A percentile compares a stretch with the other conserved stretches of the same genome.
Evolutionary conservation across 2,329 filamentous ascomycete species (phyloP).

Genomic region (Ophiostoma sp.): DNA sequence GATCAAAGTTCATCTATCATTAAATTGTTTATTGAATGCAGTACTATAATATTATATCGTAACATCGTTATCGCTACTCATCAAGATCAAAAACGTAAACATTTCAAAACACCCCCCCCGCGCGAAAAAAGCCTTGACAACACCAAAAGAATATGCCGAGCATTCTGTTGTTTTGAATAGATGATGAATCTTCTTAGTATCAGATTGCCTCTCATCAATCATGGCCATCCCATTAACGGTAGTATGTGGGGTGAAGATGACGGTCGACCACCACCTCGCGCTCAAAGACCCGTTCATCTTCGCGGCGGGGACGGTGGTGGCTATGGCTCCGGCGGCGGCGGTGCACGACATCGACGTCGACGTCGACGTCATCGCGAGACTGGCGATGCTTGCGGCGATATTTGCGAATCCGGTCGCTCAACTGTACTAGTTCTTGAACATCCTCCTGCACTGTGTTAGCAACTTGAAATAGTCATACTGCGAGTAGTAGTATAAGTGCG

Average conservation of each 20-base stretch:
- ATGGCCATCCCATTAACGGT: conserved; percentile 25
- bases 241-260: conserved; percentile 30
- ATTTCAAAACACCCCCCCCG: neutral
- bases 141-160: neutral
- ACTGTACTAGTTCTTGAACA: conserved; percentile 73
- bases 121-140: neutral
- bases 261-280: conserved; percentile 61
- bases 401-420: conserved; percentile 75
- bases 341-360: conserved; percentile 45
- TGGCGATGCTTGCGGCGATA: conserved; percentile 49
- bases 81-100: neutral
- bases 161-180: no score
- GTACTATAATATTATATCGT: neutral
- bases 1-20: neutral
- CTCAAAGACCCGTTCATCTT: conserved; percentile 62
- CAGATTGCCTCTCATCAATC: no score
- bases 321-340: conserved; percentile 33
- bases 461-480: neutral
- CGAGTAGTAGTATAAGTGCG: neutral
- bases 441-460: conserved; percentile 63
- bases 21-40: neutral
- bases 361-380: conserved; percentile 32
- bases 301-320: conserved; percentile 34
- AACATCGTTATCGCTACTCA: neutral
- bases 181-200: no score